Conservation (phyloP, 768 basidiomycete species). For the Gyrodon lividus region DNA sequence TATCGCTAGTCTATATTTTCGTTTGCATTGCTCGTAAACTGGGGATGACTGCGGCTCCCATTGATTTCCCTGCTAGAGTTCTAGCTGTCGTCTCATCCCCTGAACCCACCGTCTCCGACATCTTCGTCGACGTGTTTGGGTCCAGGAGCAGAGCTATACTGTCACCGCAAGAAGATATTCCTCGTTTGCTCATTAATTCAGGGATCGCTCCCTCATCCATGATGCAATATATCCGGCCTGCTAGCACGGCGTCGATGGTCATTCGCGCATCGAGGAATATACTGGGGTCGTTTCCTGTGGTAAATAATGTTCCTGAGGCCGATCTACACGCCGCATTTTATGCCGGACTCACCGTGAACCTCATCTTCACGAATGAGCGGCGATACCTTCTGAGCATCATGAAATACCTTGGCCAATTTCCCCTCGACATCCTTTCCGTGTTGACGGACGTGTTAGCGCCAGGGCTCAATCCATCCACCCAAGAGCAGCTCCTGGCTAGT, state of each 20-base stretch:
- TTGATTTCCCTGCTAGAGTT: slow-evolving; percentile 57
- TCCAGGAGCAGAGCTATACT: slow-evolving; percentile 34
- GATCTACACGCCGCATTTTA: slow-evolving; percentile 35
- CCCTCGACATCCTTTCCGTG: slow-evolving; percentile 45
- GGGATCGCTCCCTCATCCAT: slow-evolving; percentile 22
- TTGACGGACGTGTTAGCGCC: slow-evolving; percentile 39
- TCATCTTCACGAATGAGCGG: slow-evolving; percentile 37
- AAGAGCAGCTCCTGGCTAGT: slow-evolving; percentile 27
- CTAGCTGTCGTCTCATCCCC: slow-evolving; percentile 47
- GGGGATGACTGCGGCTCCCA: slow-evolving; percentile 49
- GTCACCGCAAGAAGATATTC: slow-evolving; percentile 37
- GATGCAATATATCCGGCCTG: slow-evolving; percentile 27
- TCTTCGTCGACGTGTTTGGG: slow-evolving; percentile 51
- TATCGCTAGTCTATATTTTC: slow-evolving; percentile 60
- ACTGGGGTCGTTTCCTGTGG: slow-evolving; percentile 28
- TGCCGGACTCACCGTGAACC: slow-evolving; percentile 37
- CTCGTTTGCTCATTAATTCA: slow-evolving; percentile 26
- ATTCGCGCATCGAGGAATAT: slow-evolving; percentile 41
- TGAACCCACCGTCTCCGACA: slow-evolving; percentile 33
- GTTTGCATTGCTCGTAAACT: slow-evolving; percentile 51
- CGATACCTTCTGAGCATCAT: slow-evolving; percentile 34
- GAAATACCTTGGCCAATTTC: slow-evolving; percentile 32
- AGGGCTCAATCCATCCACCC: slow-evolving; percentile 23
- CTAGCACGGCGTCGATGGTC: slow-evolving; percentile 38
- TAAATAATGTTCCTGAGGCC: slow-evolving; percentile 28